These are phyloP conservation scores for Crepidotus sp. DNA, from an alignment of 1,284 basidiomycete genomes.

Conservation along the genomic window DNA sequence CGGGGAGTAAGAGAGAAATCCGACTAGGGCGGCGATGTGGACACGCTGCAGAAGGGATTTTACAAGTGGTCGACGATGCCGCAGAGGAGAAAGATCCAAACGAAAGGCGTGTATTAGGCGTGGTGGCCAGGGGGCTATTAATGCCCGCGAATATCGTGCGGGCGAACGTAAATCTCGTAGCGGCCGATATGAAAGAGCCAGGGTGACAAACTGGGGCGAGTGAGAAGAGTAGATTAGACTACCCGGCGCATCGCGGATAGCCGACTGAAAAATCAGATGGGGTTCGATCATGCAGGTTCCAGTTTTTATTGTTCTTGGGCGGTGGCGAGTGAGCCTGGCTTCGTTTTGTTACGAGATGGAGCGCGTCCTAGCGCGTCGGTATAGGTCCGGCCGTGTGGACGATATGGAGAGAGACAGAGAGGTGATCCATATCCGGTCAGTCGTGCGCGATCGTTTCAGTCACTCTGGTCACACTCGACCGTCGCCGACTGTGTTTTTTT, in stretches of 20 bases:
- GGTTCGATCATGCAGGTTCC: conserved; percentile 7
- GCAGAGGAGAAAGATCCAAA: conserved; percentile 17
- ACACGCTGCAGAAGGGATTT: conserved; percentile 5
- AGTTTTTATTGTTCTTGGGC: conserved; percentile 5
- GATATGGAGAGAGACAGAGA: neutral
- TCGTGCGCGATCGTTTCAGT: too few relatives aligned
- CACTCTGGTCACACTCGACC: too few relatives aligned
- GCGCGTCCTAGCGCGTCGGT: too few relatives aligned
- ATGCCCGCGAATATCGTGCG: conserved; percentile 15
- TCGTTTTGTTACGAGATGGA: conserved; percentile 4
- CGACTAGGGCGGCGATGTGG: conserved; percentile 7
- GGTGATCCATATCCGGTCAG: neutral
- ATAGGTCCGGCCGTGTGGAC: neutral
- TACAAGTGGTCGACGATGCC: conserved; percentile 1
- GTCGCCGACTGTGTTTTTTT: neutral
- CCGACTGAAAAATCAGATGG: conserved; percentile 1
- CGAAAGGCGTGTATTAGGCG: conserved; percentile 16
- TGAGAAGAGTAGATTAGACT: conserved; percentile 12
- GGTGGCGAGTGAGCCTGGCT: neutral
- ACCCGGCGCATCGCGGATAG: conserved; percentile 8
- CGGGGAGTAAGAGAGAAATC: conserved; percentile 6
- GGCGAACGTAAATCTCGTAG: conserved; percentile 13
- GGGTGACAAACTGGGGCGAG: too few relatives aligned
- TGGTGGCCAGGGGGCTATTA: conserved; percentile 3
- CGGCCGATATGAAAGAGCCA: conserved; percentile 4